A percentile compares a stretch with the other conserved stretches of the same genome.
phyloP scores from a whole-genome alignment of 2,329 filamentous ascomycete genomes.

The Curvularia lunata region DNA sequence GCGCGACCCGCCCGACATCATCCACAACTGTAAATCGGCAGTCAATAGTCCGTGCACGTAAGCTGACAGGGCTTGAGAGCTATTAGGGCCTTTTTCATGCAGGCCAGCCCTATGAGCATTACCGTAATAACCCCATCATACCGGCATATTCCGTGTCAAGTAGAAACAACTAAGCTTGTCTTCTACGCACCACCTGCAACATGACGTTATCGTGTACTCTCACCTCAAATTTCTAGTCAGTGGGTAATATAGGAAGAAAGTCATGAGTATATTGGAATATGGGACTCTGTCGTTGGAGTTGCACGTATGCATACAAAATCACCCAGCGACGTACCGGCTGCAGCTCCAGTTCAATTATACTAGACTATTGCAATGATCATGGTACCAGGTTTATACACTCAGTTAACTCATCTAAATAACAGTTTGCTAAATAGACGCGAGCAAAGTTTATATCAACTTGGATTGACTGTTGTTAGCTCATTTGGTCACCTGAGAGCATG shows the following conservation, averaged over 20 bases:
- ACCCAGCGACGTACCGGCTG: not conserved
- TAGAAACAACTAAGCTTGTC: not conserved
- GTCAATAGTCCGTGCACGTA: not conserved
- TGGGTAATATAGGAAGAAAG: not conserved
- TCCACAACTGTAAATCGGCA: not conserved
- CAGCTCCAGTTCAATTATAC: not conserved
- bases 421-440: not conserved
- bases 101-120: not conserved
- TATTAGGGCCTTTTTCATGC: slow-evolving; percentile 3
- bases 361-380: not conserved
- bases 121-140: not conserved
- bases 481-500: not conserved
- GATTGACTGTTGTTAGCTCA: not conserved
- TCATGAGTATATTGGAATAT: not conserved
- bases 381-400: too few relatives aligned
- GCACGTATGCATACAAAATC: not conserved
- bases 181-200: not conserved
- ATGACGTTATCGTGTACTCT: not conserved
- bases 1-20: not conserved
- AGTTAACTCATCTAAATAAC: not conserved
- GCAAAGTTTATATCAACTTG: not conserved
- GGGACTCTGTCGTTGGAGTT: too few relatives aligned
- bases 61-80: not conserved
- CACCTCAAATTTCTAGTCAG: not conserved
- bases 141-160: not conserved